phyloP scores from a whole-genome alignment of 495 filamentous ascomycete species.

The Talaromyces stipitatus region DNA sequence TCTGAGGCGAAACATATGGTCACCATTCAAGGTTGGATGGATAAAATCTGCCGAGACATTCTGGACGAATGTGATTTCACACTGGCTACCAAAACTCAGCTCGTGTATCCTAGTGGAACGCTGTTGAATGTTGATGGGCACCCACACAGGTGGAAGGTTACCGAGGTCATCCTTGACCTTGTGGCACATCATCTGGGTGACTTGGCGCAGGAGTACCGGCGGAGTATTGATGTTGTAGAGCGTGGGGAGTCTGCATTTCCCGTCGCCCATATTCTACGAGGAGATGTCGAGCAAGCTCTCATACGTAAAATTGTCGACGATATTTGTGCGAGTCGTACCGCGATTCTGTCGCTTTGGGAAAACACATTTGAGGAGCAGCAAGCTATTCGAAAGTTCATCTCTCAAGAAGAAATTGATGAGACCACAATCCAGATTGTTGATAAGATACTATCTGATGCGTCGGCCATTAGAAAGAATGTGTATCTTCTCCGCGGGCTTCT shows the following conservation, averaged over 20 bases:
- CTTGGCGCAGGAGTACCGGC: constrained; percentile 15
- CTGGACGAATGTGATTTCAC: constrained; percentile 61
- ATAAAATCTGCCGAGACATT: constrained; percentile 42
- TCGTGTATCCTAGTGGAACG: constrained; percentile 59
- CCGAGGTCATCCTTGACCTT: constrained; percentile 43
- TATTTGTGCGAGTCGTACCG: constrained; percentile 6
- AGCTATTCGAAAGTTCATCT: constrained; percentile 9
- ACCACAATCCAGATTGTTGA: background rate
- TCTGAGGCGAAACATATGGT: constrained; percentile 12
- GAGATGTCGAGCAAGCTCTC: constrained; percentile 12
- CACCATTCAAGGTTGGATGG: constrained; percentile 30
- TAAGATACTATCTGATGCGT: background rate
- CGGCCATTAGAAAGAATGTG: constrained; percentile 14
- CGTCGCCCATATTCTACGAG: constrained; percentile 11
- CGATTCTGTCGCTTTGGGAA: constrained; percentile 4
- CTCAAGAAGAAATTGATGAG: background rate
- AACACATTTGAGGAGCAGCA: background rate
- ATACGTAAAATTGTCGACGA: constrained; percentile 6
- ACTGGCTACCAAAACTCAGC: constrained; percentile 48
- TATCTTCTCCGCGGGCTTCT: constrained; percentile 56
- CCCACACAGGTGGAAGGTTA: constrained; percentile 51
- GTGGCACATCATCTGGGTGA: constrained; percentile 21
- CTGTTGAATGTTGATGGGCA: constrained; percentile 47
- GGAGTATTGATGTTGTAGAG: constrained; percentile 29
- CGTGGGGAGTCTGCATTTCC: constrained; percentile 13